phyloP scores from a whole-genome alignment of 2,329 filamentous ascomycete species.

The Neoscytalidium dimidiatum region DNA sequence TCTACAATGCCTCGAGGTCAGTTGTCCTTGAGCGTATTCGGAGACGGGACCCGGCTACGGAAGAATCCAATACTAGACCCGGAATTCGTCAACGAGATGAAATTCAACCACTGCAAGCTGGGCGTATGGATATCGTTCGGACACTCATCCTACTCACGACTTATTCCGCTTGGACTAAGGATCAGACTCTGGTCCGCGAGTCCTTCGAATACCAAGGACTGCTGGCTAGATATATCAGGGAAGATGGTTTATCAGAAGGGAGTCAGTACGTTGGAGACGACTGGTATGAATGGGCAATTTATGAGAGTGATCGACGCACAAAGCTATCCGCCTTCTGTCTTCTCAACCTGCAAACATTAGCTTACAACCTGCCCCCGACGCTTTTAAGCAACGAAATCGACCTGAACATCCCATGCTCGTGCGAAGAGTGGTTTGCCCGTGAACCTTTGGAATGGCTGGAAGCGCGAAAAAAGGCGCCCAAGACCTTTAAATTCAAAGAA shows the following conservation, averaged over 20 bases:
- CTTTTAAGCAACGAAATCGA: background rate
- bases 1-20: background rate
- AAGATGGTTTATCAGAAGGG: background rate
- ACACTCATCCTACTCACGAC: slow-evolving; percentile 4
- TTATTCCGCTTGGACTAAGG: background rate
- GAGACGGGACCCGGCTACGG: background rate
- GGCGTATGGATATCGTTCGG: slow-evolving; percentile 26
- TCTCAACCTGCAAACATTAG: background rate
- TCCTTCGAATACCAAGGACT: slow-evolving; percentile 6
- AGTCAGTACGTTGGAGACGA: background rate
- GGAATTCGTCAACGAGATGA: slow-evolving; percentile 22
- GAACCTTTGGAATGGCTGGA: background rate
- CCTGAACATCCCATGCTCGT: background rate
- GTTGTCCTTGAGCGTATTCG: slow-evolving; percentile 7
- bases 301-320: slow-evolving; percentile 1
- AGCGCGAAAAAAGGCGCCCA: slow-evolving; percentile 19
- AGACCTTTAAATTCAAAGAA: slow-evolving; percentile 23
- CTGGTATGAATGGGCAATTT: background rate
- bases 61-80: background rate
- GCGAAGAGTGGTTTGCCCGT: background rate
- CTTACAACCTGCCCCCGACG: background rate
- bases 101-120: background rate
- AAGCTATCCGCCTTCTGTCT: slow-evolving; percentile 6
- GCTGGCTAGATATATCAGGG: background rate
- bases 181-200: background rate